Evolutionary conservation across 2,329 filamentous ascomycete species (phyloP), one percentile per base, ranked within the genome.

Genomic region (Trichothecium roseum): DNA sequence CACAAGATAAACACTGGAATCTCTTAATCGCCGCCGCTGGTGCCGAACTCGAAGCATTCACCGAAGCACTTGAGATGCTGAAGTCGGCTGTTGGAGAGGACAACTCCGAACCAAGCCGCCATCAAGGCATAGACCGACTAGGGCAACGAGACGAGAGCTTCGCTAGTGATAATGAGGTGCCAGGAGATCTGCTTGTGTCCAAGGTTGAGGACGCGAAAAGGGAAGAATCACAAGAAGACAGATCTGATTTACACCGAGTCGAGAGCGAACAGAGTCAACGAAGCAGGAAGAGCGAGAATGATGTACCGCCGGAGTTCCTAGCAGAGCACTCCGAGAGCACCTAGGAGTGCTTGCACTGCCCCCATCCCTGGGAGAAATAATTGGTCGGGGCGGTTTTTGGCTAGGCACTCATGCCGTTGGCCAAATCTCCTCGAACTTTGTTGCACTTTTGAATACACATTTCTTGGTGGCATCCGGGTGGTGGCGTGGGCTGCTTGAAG

Each of bases 1-100:
- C 78, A 0, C 73, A 82, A 40, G 59, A 64, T 2, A 72, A 72
- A 38, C 67, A 69, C 13, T 89, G 84, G 83, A 87, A 81, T 38
- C 59, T 88, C 13, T 63, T 89, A 14, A 77, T 87, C 4, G 83
- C 75, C 35, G 82, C 81, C 9, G 76, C 89, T 24, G 81, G 82
- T 1, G 83, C 84, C 1, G 84, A 85, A 52, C 50, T 83, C 2
- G 77, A 81, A 39, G 78, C 79, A 3, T 78, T 84, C 40, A 60
- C 60, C 22, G 71, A 79, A 46, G 78, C 77, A 1, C 67, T 69
- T 44, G 54, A 62, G 3, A 62, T 84, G 29, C 57, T 84, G 37
- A 8, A 37, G 38, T 2, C n/a, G 30, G 4, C 18, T 8, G 34
- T 39, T 2, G 41, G 37, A 7, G 36, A 30, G 12, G 28, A 27